Evolutionary conservation across 176 grass and related monocot genomes (phyloP).

Genomic region (Phragmites australis): DNA sequence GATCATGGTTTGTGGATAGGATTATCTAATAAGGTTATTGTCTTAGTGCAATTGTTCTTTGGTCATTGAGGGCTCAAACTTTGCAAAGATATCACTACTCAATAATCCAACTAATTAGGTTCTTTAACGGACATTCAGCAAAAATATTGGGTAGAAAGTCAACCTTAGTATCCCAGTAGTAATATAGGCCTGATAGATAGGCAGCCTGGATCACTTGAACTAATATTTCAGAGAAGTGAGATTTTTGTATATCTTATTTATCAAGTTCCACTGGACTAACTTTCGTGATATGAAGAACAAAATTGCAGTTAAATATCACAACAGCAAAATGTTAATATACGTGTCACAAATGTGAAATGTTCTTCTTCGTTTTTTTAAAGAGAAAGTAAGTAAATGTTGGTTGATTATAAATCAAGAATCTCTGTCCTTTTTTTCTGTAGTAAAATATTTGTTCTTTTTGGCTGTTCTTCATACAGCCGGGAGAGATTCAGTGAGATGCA

Average conservation of each 20-base stretch:
- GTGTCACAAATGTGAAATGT: conserved; percentile 5
- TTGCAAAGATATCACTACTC: not conserved
- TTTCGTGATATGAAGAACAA: not conserved
- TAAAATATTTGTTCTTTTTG: conserved; percentile 6
- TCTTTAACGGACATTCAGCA: not conserved
- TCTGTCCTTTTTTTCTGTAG: not conserved
- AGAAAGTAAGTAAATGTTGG: not conserved
- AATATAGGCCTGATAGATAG: not conserved
- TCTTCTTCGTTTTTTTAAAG: not conserved
- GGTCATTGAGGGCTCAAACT: not conserved
- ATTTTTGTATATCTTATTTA: conserved; percentile 1
- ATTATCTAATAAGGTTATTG: not conserved
- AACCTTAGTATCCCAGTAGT: not conserved
- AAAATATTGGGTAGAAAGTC: not conserved
- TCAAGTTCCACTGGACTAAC: not conserved
- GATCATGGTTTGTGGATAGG: not conserved
- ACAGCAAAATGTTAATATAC: not conserved
- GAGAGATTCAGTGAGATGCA: conserved; percentile 89
- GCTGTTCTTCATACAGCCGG: conserved; percentile 49
- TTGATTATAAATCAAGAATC: not conserved
- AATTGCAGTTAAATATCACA: conserved; percentile 1
- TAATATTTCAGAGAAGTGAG: not conserved
- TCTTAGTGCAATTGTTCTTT: not conserved
- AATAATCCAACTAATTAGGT: not conserved
- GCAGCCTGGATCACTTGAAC: not conserved